These are phyloP conservation scores for Lachnellula hyalina DNA, from an alignment of 2,329 filamentous ascomycete species.

Conservation along the genomic window DNA sequence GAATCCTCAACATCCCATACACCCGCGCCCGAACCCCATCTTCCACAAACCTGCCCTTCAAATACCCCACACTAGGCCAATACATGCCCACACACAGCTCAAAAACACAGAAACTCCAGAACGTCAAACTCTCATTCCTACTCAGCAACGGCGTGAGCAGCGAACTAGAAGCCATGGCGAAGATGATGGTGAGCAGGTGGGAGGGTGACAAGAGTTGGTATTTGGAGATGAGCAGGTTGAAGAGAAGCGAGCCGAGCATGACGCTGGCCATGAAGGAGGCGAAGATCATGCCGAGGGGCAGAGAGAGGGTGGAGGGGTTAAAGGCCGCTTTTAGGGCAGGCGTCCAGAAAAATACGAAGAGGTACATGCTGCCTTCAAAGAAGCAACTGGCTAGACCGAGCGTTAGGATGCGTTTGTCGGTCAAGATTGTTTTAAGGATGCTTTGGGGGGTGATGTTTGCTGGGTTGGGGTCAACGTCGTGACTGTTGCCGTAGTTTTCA, in stretches of 20 bases:
- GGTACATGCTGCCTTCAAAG: conserved; percentile 57
- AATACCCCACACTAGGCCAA: conserved; percentile 49
- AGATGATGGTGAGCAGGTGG: conserved; percentile 35
- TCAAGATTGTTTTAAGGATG: conserved; percentile 21
- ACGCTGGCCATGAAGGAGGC: conserved; percentile 54
- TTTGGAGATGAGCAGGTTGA: conserved; percentile 35
- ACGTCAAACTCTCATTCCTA: conserved; percentile 39
- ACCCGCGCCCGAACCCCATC: conserved; percentile 49
- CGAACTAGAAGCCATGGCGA: conserved; percentile 34
- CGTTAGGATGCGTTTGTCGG: conserved; percentile 44
- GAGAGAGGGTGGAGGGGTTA: conserved; percentile 33
- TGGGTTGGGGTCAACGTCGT: conserved; percentile 32
- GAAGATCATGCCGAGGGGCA: conserved; percentile 48
- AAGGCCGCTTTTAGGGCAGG: conserved; percentile 45
- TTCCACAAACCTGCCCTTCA: conserved; percentile 50
- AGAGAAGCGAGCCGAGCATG: conserved; percentile 52
- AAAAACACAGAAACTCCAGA: conserved; percentile 53
- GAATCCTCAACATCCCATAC: conserved; percentile 53
- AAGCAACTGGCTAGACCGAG: conserved; percentile 49
- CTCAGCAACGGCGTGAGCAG: conserved; percentile 39
- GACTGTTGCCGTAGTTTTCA: conserved; percentile 43
- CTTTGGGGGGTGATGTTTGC: conserved; percentile 19
- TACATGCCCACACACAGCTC: conserved; percentile 54
- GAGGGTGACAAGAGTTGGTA: conserved; percentile 26
- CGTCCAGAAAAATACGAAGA: conserved; percentile 60